Percentiles rank a stretch among this genome's conserved stretches.
Conservation (phyloP, 305 asterid genomes). For the Solanum aculeatissimum region DNA sequence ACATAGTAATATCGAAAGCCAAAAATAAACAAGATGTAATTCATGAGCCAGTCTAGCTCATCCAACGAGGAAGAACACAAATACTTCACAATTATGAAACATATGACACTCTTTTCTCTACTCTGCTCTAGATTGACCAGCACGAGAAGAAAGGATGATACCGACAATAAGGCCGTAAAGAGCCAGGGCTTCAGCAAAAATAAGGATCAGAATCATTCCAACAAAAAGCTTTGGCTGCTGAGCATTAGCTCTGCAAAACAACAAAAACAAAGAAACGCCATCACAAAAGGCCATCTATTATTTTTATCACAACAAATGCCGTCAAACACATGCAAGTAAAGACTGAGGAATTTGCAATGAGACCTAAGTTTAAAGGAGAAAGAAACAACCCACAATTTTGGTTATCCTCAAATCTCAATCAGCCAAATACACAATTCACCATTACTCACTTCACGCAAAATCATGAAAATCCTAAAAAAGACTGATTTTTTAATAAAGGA, state of each 20-base stretch:
- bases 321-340: not conserved
- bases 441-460: not conserved
- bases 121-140: constrained; percentile 80
- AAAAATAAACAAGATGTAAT: not conserved
- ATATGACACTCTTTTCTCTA: constrained; percentile 13
- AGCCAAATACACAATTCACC: not conserved
- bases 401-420: not conserved
- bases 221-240: constrained; percentile 76
- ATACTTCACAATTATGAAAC: constrained; percentile 7
- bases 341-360: not conserved
- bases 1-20: not conserved
- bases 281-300: not conserved
- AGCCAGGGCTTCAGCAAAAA: constrained; percentile 65
- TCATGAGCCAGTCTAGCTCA: constrained; percentile 10
- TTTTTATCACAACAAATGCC: not conserved
- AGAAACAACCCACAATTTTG: not conserved
- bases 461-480: not conserved
- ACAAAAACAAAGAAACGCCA: not conserved
- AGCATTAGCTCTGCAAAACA: constrained; percentile 57
- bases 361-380: not conserved
- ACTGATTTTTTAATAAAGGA: not conserved
- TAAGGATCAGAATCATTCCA: constrained; percentile 70
- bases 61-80: constrained; percentile 6
- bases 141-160: constrained; percentile 68
- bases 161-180: constrained; percentile 71